A percentile compares a stretch with the other conserved stretches of the same genome.
Evolutionary conservation across 257 asterid species (phyloP).

Genomic region (Catharanthus roseus): DNA sequence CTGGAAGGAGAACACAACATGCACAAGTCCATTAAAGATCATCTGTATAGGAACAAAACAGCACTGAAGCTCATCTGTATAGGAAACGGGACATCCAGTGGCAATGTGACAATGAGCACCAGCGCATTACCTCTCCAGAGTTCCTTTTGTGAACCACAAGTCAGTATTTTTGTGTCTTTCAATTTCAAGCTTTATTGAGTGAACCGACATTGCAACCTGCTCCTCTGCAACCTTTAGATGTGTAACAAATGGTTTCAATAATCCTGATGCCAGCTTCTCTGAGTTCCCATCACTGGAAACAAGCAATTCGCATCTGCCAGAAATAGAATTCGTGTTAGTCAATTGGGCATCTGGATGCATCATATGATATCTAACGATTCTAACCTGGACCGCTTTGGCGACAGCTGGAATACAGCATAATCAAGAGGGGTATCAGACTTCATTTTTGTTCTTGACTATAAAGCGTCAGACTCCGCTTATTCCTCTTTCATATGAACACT

Average conservation of each 20-base stretch:
- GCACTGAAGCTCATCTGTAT: conserved; percentile 12
- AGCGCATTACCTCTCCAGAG: conserved; percentile 71
- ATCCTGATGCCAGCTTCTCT: conserved; percentile 92
- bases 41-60: conserved; percentile 4
- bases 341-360: not conserved
- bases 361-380: conserved; percentile 19
- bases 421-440: conserved; percentile 66
- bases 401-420: conserved; percentile 83
- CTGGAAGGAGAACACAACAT: conserved; percentile 32
- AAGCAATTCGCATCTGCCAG: conserved; percentile 76
- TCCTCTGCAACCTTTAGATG: conserved; percentile 78
- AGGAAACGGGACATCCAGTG: not conserved
- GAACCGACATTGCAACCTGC: conserved; percentile 59
- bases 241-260: conserved; percentile 73
- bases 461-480: conserved; percentile 17
- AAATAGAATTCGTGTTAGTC: conserved; percentile 17
- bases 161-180: conserved; percentile 49
- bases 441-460: conserved; percentile 37
- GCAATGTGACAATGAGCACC: conserved; percentile 14
- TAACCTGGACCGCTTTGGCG: conserved; percentile 79
- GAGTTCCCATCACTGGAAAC: conserved; percentile 66
- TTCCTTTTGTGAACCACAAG: conserved; percentile 92
- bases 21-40: conserved; percentile 11
- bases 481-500: conserved; percentile 29
- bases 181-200: conserved; percentile 74